These are phyloP conservation scores for Scedosporium apiospermum DNA, from an alignment of 2,329 filamentous ascomycete species.

Conservation along the genomic window DNA sequence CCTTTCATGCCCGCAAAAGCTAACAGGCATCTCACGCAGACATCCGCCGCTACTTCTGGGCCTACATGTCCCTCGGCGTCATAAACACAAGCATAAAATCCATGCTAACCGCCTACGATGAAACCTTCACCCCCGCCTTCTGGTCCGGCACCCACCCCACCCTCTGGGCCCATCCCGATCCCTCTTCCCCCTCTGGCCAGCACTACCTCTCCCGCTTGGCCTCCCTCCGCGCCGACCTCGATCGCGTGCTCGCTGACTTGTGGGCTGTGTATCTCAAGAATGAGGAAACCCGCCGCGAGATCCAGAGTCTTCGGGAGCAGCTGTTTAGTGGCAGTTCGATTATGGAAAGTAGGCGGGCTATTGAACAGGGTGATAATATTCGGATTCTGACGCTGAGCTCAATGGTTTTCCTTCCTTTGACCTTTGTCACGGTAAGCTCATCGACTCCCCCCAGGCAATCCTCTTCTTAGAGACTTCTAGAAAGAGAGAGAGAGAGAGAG, in stretches of 20 bases:
- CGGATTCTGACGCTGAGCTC: constrained; percentile 50
- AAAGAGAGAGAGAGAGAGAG: neutral
- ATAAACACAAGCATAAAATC: constrained; percentile 50
- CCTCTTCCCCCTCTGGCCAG: constrained; percentile 31
- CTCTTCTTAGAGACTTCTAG: neutral
- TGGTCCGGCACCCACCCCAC: constrained; percentile 46
- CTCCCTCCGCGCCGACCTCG: constrained; percentile 35
- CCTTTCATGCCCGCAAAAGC: too few species aligned
- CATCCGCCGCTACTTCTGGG: constrained; percentile 53
- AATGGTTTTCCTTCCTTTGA: constrained; percentile 51
- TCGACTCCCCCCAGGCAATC: neutral
- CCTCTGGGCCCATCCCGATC: constrained; percentile 44
- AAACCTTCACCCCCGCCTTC: constrained; percentile 48
- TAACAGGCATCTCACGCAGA: constrained; percentile 20
- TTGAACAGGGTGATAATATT: constrained; percentile 56
- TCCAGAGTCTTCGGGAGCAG: constrained; percentile 48
- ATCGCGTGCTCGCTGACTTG: constrained; percentile 40
- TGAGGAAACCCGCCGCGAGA: constrained; percentile 43
- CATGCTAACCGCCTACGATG: constrained; percentile 46
- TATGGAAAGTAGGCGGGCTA: constrained; percentile 49
- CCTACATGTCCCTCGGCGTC: constrained; percentile 49
- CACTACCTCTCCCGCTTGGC: constrained; percentile 40
- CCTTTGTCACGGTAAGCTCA: constrained; percentile 43
- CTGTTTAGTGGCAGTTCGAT: constrained; percentile 55
- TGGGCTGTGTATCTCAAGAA: constrained; percentile 38